phyloP scores from a whole-genome alignment of 768 basidiomycete species.

The Clathrus columnatus region DNA sequence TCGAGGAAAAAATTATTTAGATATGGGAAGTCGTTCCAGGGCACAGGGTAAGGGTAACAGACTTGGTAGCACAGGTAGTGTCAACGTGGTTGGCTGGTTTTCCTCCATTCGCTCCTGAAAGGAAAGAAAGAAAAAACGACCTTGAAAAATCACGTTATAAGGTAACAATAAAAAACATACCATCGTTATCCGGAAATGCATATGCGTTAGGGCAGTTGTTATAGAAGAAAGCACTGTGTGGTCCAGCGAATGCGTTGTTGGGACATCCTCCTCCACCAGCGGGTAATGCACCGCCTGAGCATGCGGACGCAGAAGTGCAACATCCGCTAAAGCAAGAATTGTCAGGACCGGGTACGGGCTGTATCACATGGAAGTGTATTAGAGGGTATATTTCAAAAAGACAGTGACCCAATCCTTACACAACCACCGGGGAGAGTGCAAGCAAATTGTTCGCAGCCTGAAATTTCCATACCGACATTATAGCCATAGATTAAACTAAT shows the following conservation, averaged over 20 bases:
- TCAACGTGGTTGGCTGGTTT: slow-evolving; percentile 3
- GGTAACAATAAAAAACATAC: background rate
- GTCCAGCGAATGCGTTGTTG: background rate
- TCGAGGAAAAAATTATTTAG: no score
- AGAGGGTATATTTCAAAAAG: no score
- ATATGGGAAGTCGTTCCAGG: slow-evolving; percentile 3
- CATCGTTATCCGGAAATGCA: slow-evolving; percentile 5
- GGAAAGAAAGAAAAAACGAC: no score
- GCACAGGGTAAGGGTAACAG: background rate
- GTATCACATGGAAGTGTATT: no score
- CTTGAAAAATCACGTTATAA: background rate
- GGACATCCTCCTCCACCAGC: slow-evolving; percentile 4
- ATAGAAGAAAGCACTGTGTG: background rate
- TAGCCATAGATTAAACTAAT: slow-evolving; percentile 7
- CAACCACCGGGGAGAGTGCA: slow-evolving; percentile 2
- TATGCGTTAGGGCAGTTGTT: slow-evolving; percentile 4
- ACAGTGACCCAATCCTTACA: background rate
- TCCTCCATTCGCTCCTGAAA: background rate
- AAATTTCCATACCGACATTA: slow-evolving; percentile 6
- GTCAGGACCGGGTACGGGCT: slow-evolving; percentile 1
- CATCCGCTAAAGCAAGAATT: slow-evolving; percentile 4
- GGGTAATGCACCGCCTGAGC: slow-evolving; percentile 1
- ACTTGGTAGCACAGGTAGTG: background rate
- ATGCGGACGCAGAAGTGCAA: background rate
- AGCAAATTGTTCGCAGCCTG: background rate